Base-by-base conservation (phyloP, 345 rosid genomes). In the Cardiospermum halicacabum region DNA sequence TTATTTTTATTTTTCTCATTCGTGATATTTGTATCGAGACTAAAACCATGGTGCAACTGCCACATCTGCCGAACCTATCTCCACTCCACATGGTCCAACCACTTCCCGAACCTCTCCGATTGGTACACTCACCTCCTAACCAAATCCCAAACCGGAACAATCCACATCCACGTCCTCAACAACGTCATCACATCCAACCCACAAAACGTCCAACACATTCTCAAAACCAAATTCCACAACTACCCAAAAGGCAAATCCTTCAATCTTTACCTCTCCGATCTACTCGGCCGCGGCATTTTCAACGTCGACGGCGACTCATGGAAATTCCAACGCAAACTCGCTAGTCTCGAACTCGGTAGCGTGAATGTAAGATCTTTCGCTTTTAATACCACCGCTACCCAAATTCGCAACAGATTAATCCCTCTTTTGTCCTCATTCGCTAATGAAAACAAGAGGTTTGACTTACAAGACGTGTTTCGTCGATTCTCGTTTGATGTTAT, bases 241-340 rank as follows among this genome's bases (percentile, higher is more conserved):
- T 88, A 83, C 75, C 96, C 91, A 0, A 88, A 85, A 69, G 96
- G 96, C 11, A 82, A 85, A 47, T 80, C 72, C 1, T 84, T 85
- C 76, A 77, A 85, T 0, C 57, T 73, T 6, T 69, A 85, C 62
- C 73, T 88, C 11, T 87, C 87, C 5, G 96, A 88, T 68, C 79
- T 88, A 19, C 79, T 88, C n/a, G 91, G 96, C 5, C 31, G 60
- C 3, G 96, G 96, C n/a, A 88, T 88, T 37, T 88, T 88, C 77
- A 82, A 77, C 40, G 85, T 77, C 11, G 96, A 88, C 19, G 96
- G 91, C 7, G 81, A 82, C 27, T 73, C 77, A 2, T 88, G 92
- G 96, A 75, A 48, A 72, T 82, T 87, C 16, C 92, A 88, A 62
- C 67, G 85, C 34, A 84, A 88, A 65, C 68, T 85, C 71, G 89